Conservation (phyloP, 768 basidiomycete genomes). For the Pisolithus albus region DNA sequence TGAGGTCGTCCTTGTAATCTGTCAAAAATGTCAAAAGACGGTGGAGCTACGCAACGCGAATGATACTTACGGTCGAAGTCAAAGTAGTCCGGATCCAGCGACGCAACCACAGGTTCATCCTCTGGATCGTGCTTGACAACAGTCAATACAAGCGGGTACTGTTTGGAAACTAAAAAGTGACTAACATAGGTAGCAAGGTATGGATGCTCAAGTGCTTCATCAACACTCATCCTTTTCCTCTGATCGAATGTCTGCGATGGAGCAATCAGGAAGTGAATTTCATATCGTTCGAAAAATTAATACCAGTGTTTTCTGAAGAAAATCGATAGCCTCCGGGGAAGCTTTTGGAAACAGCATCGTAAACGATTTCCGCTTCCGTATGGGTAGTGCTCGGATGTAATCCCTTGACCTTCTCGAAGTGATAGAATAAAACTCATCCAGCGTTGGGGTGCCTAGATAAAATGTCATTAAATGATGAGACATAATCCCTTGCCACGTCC, state of each 20-base stretch:
- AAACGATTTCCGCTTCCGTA: conserved; percentile 70
- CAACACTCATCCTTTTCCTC: conserved; percentile 76
- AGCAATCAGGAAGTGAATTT: neutral
- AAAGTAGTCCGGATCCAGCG: conserved; percentile 81
- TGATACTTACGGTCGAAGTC: conserved; percentile 70
- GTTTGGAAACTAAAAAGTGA: conserved; percentile 5
- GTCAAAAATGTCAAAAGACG: conserved; percentile 7
- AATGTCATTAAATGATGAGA: conserved; percentile 16
- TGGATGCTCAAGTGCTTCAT: conserved; percentile 76
- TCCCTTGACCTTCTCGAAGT: conserved; percentile 79
- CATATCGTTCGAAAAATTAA: conserved; percentile 24
- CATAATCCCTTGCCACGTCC: conserved; percentile 7
- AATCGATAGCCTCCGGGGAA: conserved; percentile 64
- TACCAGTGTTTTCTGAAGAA: conserved; percentile 65
- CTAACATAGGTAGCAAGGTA: conserved; percentile 72
- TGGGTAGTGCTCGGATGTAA: conserved; percentile 81
- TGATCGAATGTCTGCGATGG: conserved; percentile 70
- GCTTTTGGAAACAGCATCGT: conserved; percentile 71
- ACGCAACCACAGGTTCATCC: conserved; percentile 79
- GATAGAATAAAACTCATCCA: conserved; percentile 90
- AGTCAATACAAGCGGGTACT: conserved; percentile 2
- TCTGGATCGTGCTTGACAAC: conserved; percentile 68
- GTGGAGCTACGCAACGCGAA: neutral
- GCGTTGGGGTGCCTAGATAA: conserved; percentile 62
- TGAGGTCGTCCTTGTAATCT: conserved; percentile 71